Evolutionary conservation across 1,284 basidiomycete genomes (phyloP), one percentile per base, ranked within the genome.

Genomic region (Peniophora sp.): DNA sequence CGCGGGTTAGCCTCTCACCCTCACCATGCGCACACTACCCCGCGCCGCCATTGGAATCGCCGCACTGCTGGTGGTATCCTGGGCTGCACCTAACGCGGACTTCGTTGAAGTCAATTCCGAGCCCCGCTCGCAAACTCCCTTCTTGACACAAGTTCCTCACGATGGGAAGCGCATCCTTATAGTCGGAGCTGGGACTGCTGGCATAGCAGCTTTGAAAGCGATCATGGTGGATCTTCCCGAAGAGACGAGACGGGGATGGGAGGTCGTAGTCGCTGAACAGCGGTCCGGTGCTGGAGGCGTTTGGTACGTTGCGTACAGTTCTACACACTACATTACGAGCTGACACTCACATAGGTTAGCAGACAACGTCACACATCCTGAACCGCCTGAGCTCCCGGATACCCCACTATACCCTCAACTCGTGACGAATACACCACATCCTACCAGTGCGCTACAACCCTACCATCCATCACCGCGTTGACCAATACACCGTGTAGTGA

Each of bases 341-440:
- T 10, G 10, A 10, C 34, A 36, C 37, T 41, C 37, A 41, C 37
- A 15, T 41, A 41, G 37, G 37, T 20, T 41, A 8, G n/a, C 37
- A 15, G 37, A 41, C 18, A 41, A 20, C n/a, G 37, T 17, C 8
- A n/a, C 37, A 5, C 18, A 17, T 17, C 37, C 37, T n/a, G n/a
- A 20, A n/a, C 37, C 37, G 6, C 37, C 37, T 8, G 57, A 61
- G 2, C 64, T 81, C 2, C 78, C 79, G 2, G 71, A 77, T 60
- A 77, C 76, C 0, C 76, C 78, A 1, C 55, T 80, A 10, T 82
- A 81, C 53, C 77, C 77, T 3, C 66, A 64, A 8, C 67, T 82
- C 15, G 71, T 60, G 54, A 78, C 77, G 18, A 81, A 80, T 58
- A 77, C 73, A 1, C 78, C 79, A 11, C 68, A 75, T 17, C 76